Evolutionary conservation across 2,329 filamentous ascomycete species (phyloP).

Genomic region (Exophiala spinifera): DNA sequence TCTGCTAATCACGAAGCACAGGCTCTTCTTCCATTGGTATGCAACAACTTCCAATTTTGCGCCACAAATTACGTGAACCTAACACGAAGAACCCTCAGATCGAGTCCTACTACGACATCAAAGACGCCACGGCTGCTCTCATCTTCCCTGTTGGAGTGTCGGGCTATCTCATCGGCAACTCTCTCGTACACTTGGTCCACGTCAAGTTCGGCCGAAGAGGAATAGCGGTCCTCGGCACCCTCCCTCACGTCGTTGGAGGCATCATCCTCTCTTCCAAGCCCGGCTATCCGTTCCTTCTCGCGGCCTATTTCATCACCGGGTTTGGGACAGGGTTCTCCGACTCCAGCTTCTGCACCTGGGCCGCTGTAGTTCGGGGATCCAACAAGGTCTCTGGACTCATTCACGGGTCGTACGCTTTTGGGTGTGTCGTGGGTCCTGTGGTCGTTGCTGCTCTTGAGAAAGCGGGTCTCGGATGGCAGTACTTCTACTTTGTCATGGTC

Average conservation of each 20-base stretch:
- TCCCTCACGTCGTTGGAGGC: conserved; percentile 37
- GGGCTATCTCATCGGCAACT: conserved; percentile 46
- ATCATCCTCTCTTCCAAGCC: conserved; percentile 31
- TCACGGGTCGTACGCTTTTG: conserved; percentile 42
- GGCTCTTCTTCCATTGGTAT: background rate
- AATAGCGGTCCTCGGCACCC: conserved; percentile 41
- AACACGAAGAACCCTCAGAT: conserved; percentile 26
- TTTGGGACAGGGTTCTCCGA: conserved; percentile 44
- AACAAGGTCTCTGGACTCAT: conserved; percentile 42
- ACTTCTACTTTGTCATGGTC: conserved; percentile 42
- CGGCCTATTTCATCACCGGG: conserved; percentile 34
- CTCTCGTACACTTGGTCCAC: conserved; percentile 42
- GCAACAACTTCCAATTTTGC: background rate
- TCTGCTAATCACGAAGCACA: background rate
- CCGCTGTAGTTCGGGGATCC: conserved; percentile 39
- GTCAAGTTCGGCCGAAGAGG: conserved; percentile 42
- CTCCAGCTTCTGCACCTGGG: conserved; percentile 48
- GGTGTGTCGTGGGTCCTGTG: conserved; percentile 40
- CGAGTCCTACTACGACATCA: conserved; percentile 41
- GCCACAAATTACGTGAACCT: background rate
- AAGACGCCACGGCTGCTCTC: conserved; percentile 44
- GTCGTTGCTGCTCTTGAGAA: conserved; percentile 34
- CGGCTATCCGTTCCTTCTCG: conserved; percentile 35
- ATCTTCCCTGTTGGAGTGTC: conserved; percentile 44
- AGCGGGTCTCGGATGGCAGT: conserved; percentile 35